Conservation (phyloP, 73 alveolate genomes). For the Effrenium voratum region DNA sequence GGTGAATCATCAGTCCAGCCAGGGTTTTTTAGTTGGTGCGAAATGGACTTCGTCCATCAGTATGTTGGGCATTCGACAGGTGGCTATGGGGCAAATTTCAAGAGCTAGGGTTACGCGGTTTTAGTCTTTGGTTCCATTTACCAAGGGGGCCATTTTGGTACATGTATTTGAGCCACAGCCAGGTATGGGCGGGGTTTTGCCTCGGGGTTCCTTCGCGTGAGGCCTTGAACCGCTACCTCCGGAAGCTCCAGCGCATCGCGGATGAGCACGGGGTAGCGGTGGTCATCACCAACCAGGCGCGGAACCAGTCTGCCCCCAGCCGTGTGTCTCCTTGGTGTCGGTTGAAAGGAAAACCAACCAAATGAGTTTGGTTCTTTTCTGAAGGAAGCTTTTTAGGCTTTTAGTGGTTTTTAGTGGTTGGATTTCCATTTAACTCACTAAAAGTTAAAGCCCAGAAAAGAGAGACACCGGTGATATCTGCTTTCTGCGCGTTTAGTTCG, state of each 20-base stretch:
- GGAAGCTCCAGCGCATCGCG: constrained; percentile 99
- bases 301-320: not conserved
- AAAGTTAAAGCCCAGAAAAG: too few relatives aligned
- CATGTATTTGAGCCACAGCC: not conserved
- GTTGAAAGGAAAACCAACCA: not conserved
- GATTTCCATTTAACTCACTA: too few relatives aligned
- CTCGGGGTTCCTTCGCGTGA: constrained; percentile 17
- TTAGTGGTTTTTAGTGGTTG: too few relatives aligned
- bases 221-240: constrained; percentile 98
- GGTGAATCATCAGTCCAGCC: too few relatives aligned
- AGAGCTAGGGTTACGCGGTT: not conserved
- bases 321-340: not conserved
- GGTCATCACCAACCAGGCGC: constrained; percentile 98
- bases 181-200: not conserved
- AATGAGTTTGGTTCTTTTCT: not conserved
- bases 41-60: too few relatives aligned
- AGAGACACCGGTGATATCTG: too few relatives aligned
- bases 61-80: too few relatives aligned
- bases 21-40: too few relatives aligned
- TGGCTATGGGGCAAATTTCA: too few relatives aligned
- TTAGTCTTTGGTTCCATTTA: not conserved
- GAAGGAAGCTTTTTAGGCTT: too few relatives aligned
- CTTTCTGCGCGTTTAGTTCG: too few relatives aligned
- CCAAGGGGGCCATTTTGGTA: not conserved
- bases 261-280: constrained; percentile 99